A percentile compares a stretch with the other conserved stretches of the same genome.
These are phyloP conservation scores for Colletotrichum paranaense DNA, from an alignment of 2,329 filamentous ascomycete species.

Conservation along the genomic window DNA sequence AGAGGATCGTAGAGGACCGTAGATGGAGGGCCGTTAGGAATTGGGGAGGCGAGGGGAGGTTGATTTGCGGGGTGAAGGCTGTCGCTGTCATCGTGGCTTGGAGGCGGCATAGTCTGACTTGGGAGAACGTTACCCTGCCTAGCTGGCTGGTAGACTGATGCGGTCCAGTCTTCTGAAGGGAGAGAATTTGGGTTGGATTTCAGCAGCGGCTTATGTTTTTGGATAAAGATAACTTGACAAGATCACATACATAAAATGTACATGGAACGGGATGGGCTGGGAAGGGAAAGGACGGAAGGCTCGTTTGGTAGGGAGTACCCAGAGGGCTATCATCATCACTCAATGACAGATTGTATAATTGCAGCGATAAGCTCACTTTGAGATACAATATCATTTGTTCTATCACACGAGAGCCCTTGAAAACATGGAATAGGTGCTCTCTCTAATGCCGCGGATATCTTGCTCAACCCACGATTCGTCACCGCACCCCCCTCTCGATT, in stretches of 20 bases:
- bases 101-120: neutral
- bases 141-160: neutral
- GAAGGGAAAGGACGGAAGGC: neutral
- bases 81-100: neutral
- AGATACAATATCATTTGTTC: neutral
- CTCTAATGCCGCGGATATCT: neutral
- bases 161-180: neutral
- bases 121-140: neutral
- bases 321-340: neutral
- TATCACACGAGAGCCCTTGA: neutral
- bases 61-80: neutral
- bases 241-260: neutral
- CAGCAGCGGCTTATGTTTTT: neutral
- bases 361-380: neutral
- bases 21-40: neutral
- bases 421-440: neutral
- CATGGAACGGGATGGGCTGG: neutral
- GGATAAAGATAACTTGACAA: neutral
- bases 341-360: neutral
- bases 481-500: neutral
- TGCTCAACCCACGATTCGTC: neutral
- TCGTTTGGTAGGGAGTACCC: neutral
- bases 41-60: too few species aligned
- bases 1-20: slow-evolving; percentile 3
- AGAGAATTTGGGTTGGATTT: neutral